phyloP scores from a whole-genome alignment of 495 filamentous ascomycete species.

The Cudoniella acicularis region DNA sequence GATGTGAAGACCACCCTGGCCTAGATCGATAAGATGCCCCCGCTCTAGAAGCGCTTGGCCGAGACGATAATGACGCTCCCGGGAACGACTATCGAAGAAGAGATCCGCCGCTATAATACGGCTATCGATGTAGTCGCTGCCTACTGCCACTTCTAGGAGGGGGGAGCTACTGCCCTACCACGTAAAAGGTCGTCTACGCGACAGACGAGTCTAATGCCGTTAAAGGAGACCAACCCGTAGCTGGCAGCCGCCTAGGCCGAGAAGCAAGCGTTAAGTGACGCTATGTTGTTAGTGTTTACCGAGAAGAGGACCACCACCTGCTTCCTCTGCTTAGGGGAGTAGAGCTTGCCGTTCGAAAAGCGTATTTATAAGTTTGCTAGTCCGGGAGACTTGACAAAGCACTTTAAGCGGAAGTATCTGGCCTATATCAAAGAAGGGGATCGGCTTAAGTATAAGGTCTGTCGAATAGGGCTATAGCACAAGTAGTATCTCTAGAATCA shows the following conservation, averaged over 20 bases:
- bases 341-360: conserved; percentile 27
- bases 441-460: conserved; percentile 20
- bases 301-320: conserved; percentile 35
- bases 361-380: conserved; percentile 31
- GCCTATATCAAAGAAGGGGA: conserved; percentile 28
- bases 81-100: no score
- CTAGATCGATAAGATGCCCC: no score
- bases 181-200: conserved; percentile 24
- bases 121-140: conserved; percentile 34
- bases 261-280: conserved; percentile 28
- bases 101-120: no score
- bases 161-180: conserved; percentile 24
- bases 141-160: conserved; percentile 34
- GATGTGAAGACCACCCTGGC: no score
- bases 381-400: conserved; percentile 36
- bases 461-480: conserved; percentile 21
- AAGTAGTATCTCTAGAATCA: conserved; percentile 24
- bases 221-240: conserved; percentile 16
- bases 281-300: conserved; percentile 29
- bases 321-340: conserved; percentile 38
- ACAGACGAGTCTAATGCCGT: no score
- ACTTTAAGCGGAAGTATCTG: conserved; percentile 42
- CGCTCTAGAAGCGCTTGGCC: no score
- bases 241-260: conserved; percentile 22
- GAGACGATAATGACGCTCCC: no score